Percentiles rank a stretch among this genome's conserved stretches.
Conservation (phyloP, 495 filamentous ascomycete genomes). For the Penicillium flavigenum region DNA sequence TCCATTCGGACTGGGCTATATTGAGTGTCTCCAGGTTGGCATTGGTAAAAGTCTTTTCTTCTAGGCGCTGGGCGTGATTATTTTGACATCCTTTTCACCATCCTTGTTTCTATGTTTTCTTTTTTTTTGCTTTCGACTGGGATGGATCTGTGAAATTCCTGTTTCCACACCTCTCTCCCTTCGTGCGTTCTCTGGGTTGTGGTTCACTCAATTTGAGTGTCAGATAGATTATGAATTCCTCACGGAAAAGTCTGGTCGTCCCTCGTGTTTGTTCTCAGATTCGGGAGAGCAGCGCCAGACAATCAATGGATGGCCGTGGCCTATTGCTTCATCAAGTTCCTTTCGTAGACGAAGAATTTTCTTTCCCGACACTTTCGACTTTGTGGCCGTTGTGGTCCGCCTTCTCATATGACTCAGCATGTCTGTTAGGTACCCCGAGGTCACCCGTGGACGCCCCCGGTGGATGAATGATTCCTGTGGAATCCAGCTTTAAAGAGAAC, state of each 20-base stretch:
- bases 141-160: conserved; percentile 35
- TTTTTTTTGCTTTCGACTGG: conserved; percentile 20
- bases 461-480: background rate
- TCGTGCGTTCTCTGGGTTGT: conserved; percentile 1
- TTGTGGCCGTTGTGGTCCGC: background rate
- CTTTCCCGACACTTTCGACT: background rate
- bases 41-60: conserved; percentile 26
- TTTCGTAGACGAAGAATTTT: background rate
- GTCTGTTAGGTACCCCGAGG: background rate
- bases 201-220: conserved; percentile 30
- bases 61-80: conserved; percentile 21
- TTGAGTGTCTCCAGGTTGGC: conserved; percentile 10
- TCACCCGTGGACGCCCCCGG: background rate
- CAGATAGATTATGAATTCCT: conserved; percentile 45
- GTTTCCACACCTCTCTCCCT: conserved; percentile 7
- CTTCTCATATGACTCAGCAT: background rate
- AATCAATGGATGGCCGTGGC: conserved; percentile 15
- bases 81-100: conserved; percentile 9
- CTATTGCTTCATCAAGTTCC: conserved; percentile 1
- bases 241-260: conserved; percentile 22
- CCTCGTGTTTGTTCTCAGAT: conserved; percentile 5
- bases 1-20: background rate
- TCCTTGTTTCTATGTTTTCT: conserved; percentile 13
- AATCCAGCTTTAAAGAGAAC: background rate
- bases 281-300: conserved; percentile 5